Conservation (phyloP, 306 rosid species). For the Argentina anserina region DNA sequence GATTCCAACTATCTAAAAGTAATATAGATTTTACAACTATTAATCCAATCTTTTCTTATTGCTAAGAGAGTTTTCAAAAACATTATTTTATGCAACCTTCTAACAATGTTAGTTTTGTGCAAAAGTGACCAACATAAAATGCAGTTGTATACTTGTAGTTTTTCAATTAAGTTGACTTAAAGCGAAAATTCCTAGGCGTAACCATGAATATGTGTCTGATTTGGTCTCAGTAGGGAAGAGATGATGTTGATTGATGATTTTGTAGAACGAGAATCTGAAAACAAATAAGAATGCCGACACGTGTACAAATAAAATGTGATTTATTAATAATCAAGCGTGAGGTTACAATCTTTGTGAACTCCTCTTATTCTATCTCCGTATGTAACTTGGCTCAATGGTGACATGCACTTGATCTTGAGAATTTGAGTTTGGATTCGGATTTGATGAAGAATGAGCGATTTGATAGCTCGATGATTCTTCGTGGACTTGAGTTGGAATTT, state of each 20-base stretch:
- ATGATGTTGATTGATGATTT: conserved; percentile 93
- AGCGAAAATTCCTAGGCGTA: conserved; percentile 61
- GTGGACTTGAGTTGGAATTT: too few species aligned
- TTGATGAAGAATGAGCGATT: too few species aligned
- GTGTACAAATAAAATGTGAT: too few species aligned
- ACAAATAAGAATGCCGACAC: too few species aligned
- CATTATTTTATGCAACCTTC: not conserved
- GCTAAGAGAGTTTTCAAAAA: not conserved
- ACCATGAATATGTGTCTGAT: conserved; percentile 92
- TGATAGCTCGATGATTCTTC: too few species aligned
- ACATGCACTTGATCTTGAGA: too few species aligned
- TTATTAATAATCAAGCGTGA: too few species aligned
- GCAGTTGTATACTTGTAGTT: not conserved
- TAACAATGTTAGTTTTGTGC: not conserved
- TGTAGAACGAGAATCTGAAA: too few species aligned
- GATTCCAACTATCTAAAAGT: not conserved
- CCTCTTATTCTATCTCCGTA: too few species aligned
- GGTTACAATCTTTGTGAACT: too few species aligned
- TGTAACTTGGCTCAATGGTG: too few species aligned
- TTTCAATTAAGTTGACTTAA: not conserved
- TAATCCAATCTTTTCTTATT: not conserved
- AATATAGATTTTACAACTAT: not conserved
- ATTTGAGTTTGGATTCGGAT: too few species aligned
- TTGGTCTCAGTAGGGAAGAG: conserved; percentile 94
- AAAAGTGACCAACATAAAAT: not conserved